Percentiles rank a stretch among this genome's conserved stretches.
Conservation (phyloP, 352 stramenopile genomes). For the Phytopythium helicoides region DNA sequence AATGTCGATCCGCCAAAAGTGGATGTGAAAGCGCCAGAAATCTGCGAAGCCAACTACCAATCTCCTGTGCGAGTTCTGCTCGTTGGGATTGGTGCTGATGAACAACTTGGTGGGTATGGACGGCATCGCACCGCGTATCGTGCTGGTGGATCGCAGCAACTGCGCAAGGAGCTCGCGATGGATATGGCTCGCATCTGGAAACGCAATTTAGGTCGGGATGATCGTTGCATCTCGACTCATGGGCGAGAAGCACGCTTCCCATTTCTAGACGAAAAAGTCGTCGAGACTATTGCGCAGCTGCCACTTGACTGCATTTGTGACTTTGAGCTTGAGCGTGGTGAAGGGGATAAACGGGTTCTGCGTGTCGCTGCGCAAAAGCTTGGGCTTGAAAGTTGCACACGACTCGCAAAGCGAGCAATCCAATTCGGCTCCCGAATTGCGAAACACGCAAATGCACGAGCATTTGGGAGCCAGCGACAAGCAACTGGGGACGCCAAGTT, state of each 20-base stretch:
- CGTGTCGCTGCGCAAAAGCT: slow-evolving; percentile 71
- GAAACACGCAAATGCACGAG: slow-evolving; percentile 75
- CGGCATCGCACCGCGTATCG: slow-evolving; percentile 89
- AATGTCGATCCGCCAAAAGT: too few species aligned
- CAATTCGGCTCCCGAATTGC: slow-evolving; percentile 93
- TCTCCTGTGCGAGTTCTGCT: slow-evolving; percentile 78
- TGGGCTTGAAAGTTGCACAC: slow-evolving; percentile 57
- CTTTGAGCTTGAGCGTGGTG: slow-evolving; percentile 63
- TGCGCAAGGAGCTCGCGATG: slow-evolving; percentile 83
- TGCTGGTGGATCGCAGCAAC: slow-evolving; percentile 37
- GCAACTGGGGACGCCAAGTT: slow-evolving; percentile 44
- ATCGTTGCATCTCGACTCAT: slow-evolving; percentile 91
- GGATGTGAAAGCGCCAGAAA: too few species aligned
- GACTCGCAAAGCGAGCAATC: slow-evolving; percentile 92
- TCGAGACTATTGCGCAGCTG: slow-evolving; percentile 67
- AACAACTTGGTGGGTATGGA: slow-evolving; percentile 94
- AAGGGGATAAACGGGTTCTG: slow-evolving; percentile 92
- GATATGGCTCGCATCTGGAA: slow-evolving; percentile 93
- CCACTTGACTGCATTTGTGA: slow-evolving; percentile 78
- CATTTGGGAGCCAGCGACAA: slow-evolving; percentile 49
- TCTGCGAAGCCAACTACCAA: too few species aligned
- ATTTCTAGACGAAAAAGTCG: slow-evolving; percentile 93
- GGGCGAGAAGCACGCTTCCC: slow-evolving; percentile 93
- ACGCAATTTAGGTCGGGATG: slow-evolving; percentile 95
- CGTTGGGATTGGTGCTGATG: slow-evolving; percentile 94